These are phyloP conservation scores for Tolypocladium guangdongense DNA, from an alignment of 2,329 filamentous ascomycete genomes.

Conservation along the genomic window DNA sequence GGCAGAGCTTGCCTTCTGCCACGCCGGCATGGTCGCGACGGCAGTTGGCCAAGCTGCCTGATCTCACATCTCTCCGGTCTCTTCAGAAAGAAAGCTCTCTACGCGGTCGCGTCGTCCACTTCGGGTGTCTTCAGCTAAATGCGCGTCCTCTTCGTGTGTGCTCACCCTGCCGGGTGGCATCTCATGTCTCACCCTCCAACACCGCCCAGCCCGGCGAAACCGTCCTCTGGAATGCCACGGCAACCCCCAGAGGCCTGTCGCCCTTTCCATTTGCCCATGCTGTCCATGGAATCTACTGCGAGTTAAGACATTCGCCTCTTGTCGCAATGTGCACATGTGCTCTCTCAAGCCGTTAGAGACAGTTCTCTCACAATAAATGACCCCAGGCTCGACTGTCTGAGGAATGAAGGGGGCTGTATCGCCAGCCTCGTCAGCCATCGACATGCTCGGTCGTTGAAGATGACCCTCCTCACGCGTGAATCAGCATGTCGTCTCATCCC, in stretches of 20 bases:
- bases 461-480: constrained; percentile 5
- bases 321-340: constrained; percentile 13
- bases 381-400: constrained; percentile 10
- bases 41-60: not conserved
- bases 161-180: not conserved
- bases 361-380: constrained; percentile 13
- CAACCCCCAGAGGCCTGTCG: not conserved
- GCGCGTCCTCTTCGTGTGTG: not conserved
- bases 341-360: constrained; percentile 2
- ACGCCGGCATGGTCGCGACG: not conserved
- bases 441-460: constrained; percentile 12
- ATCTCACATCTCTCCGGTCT: not conserved
- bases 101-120: not conserved
- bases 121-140: not conserved
- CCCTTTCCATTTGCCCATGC: not conserved
- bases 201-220: not conserved
- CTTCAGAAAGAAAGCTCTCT: not conserved
- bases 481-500: constrained; percentile 4
- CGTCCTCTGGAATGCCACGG: constrained; percentile 8
- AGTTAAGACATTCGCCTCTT: constrained; percentile 22
- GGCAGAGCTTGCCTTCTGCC: not conserved
- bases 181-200: constrained; percentile 8
- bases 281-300: constrained; percentile 1
- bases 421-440: constrained; percentile 18
- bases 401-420: constrained; percentile 29